Base-by-base conservation (phyloP, 2,329 filamentous ascomycete species). In the Niveomyces coronatus region DNA sequence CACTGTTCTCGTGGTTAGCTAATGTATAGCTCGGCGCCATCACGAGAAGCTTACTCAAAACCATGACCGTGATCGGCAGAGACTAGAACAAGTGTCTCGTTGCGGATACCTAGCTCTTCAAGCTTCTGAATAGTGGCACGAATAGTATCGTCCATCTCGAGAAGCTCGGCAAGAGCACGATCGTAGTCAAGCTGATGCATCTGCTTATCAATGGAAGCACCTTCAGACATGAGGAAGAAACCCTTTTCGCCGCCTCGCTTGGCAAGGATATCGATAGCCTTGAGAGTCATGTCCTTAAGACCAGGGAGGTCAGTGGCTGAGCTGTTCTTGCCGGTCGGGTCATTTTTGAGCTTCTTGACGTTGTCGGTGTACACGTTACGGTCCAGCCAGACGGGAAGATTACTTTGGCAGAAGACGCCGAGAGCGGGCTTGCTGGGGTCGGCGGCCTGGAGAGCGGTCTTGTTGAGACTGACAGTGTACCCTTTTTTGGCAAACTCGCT, bases 61-160 rank as follows among this genome's bases (percentile, higher is more conserved):
- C 85, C 85, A 62, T 93, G 85, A 29, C 85, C 85, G 66, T 91
- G 85, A 53, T 93, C 85, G n/a, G 85, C 82, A 3, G 85, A 86
- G 34, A 91, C 82, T 35, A 93, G 56, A 46, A 93, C 69, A 4
- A 89, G 73, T 1, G 85, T 93, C 44, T 87, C 75, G 9, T 89
- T 74, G 22, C 87, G 70, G 40, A 76, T 70, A 41, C 72, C 72
- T 6, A 85, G 65, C 22, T 70, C 62, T 50, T 75, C 68, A 30
- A 93, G 77, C 53, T 84, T 79, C 32, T 68, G 68, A 38, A 89
- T 69, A 3, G 84, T 86, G 14, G 82, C 82, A 37, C 77, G 77
- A 48, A 93, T 65, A 4, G 85, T 87, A 60, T 93, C 84, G 53
- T 93, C 85, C 23, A 93, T 72, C 63, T 93, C 85, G 28, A 93